Conservation (phyloP, 352 stramenopile species). For the Phytophthora pluvialis region DNA sequence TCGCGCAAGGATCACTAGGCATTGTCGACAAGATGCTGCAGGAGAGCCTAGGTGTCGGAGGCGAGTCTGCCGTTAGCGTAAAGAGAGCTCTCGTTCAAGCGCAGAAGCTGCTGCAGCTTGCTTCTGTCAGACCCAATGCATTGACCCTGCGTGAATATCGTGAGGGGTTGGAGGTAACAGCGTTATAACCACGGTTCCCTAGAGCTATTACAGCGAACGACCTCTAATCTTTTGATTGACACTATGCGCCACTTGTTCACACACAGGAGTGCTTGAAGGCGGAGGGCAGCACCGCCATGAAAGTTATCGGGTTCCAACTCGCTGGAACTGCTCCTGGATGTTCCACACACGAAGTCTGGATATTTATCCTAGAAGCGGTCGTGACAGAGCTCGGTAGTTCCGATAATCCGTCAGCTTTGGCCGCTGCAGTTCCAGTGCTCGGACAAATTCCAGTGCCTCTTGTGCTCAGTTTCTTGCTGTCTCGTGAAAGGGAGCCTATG, state of each 20-base stretch:
- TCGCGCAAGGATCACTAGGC: conserved; percentile 4
- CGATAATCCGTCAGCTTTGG: conserved; percentile 59
- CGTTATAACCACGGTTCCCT: background rate
- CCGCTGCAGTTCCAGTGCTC: conserved; percentile 60
- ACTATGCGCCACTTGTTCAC: background rate
- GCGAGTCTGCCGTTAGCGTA: conserved; percentile 45
- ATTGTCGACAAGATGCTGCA: conserved; percentile 47
- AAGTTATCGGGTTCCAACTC: conserved; percentile 78
- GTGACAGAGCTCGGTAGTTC: conserved; percentile 75
- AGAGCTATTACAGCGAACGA: background rate
- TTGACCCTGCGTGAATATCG: conserved; percentile 67
- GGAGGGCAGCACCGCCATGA: conserved; percentile 62
- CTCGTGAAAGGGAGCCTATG: conserved; percentile 75
- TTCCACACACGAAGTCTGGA: conserved; percentile 66
- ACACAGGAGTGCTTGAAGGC: conserved; percentile 72
- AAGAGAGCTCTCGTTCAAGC: conserved; percentile 64
- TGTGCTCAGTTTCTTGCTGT: conserved; percentile 67
- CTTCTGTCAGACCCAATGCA: conserved; percentile 54
- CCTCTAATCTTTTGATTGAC: background rate
- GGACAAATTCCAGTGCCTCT: conserved; percentile 62
- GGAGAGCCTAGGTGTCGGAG: conserved; percentile 45
- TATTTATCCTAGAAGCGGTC: conserved; percentile 63
- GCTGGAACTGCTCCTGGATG: conserved; percentile 57
- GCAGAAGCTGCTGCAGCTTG: conserved; percentile 69
- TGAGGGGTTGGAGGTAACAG: conserved; percentile 57